Evolutionary conservation across 2,329 filamentous ascomycete genomes (phyloP), one percentile per base, ranked within the genome.

Genomic region (Epichloe baconii): DNA sequence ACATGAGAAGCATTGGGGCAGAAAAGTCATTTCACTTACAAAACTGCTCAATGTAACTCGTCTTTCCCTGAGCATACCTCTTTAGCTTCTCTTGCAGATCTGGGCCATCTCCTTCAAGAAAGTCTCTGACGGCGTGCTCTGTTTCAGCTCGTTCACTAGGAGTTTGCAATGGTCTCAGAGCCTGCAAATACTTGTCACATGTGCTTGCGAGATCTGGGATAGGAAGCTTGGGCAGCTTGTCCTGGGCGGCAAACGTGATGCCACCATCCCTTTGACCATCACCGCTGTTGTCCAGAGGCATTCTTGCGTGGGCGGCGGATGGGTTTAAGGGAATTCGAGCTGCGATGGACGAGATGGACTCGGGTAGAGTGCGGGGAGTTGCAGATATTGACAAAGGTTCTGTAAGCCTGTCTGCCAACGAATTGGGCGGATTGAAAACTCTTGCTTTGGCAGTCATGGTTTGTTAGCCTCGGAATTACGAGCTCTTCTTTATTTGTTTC

Each of bases 41-140:
- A 61, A 98, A 98, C 62, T 98, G 93, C 65, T 97, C 93, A 60
- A 98, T 97, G 64, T 96, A 98, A 68, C 91, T 97, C 38, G 88
- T 88, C 70, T 90, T 91, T 44, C 86, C 88, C 47, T 81, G 82
- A 8, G 93, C 90, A 72, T 97, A 98, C 61, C 84, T 82, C 72
- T 90, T 93, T 52, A 97, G 70, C 66, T 85, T 90, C 54, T 93
- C 88, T 64, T 98, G 90, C 46, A 98, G 70, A 44, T 85, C 81
- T 0, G 86, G 87, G 0, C 93, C 93, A 56, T 96, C 90, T 0
- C 76, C 72, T 58, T 78, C 82, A 41, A 96, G 68, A 58, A 97
- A 97, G 34, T 95, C 88, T 11, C 84, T 75, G 0, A 95, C 83
- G 0, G 91, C 88, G 54, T 83, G 77, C 59, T 78, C 80, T 0